Evolutionary conservation across 306 rosid genomes (phyloP), one percentile per base, ranked within the genome.

Genomic region (Carpinus viminea): DNA sequence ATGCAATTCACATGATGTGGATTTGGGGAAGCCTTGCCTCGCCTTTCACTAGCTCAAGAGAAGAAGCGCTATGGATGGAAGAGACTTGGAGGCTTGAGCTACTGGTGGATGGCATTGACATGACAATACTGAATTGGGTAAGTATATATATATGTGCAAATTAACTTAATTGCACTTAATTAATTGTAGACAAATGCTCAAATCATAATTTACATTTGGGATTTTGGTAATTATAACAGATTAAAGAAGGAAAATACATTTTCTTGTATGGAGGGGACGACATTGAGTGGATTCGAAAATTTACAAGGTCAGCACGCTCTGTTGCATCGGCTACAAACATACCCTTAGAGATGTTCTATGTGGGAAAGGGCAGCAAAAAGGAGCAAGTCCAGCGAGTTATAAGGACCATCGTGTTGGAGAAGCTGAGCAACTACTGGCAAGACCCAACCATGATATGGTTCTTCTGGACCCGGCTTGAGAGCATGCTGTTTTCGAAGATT

Each of bases 1-100:
- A 90, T 65, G 94, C 94, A 65, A 81, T 90, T 55, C 94, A 86
- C 83, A 90, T 90, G 94, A 90, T 88, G 89, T 90, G 90, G 86
- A 90, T 88, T 80, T 90, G 90, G 92, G 92, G 90, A 77, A 84
- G 88, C 55, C 74, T 69, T 24, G 94, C 94, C 28, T 90, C 82
- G 74, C 92, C 94, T 73, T 88, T 90, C 82, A 88, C 92, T 10
- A 90, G 85, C 73, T 7, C 68, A 24, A 86, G 77, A 72, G 94
- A 90, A 73, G 92, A 90, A 86, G 79, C 79, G 70, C 84, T 90
- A 1, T 90, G 92, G 92, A 86, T 73, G 72, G 92, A 88, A 55
- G 94, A 90, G 82, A 83, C 77, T 13, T 88, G 92, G 92, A 79
- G 85, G 74, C 87, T 86, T 26, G 94, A 86, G 83, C 75, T 88